These are phyloP conservation scores for Suillus subluteus DNA, from an alignment of 768 basidiomycete species.

Conservation along the genomic window DNA sequence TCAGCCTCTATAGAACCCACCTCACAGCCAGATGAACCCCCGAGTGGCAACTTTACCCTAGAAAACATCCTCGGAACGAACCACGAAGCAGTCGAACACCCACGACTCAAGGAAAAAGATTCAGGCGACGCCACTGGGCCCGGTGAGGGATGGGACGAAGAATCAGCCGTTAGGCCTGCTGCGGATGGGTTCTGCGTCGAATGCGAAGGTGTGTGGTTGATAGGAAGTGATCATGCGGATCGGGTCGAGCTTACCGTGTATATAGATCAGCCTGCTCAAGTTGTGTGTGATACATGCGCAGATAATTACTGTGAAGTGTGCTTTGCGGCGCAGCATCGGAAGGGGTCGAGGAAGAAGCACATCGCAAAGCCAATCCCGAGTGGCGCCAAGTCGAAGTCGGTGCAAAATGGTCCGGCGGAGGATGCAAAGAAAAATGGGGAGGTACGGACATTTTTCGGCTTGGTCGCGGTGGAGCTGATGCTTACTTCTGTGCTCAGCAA, in stretches of 20 bases:
- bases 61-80: slow-evolving; percentile 70
- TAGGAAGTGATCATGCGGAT: neutral
- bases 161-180: slow-evolving; percentile 46
- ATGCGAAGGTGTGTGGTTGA: slow-evolving; percentile 70
- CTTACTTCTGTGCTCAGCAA: slow-evolving; percentile 24
- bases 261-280: slow-evolving; percentile 81
- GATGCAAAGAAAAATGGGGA: slow-evolving; percentile 16
- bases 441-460: slow-evolving; percentile 17
- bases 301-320: slow-evolving; percentile 86
- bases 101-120: slow-evolving; percentile 38
- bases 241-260: neutral
- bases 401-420: slow-evolving; percentile 19
- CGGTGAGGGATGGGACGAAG: slow-evolving; percentile 70
- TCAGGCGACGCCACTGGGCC: slow-evolving; percentile 38
- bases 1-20: slow-evolving; percentile 20
- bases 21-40: slow-evolving; percentile 9
- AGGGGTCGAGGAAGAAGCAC: slow-evolving; percentile 76
- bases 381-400: slow-evolving; percentile 15
- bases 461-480: neutral
- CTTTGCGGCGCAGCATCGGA: slow-evolving; percentile 83
- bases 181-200: slow-evolving; percentile 78
- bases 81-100: slow-evolving; percentile 65
- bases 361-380: slow-evolving; percentile 48
- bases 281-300: slow-evolving; percentile 70
- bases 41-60: slow-evolving; percentile 51